A percentile compares a stretch with the other conserved stretches of the same genome.
phyloP scores from a whole-genome alignment of 192 early-diverging fungal species.

The Phycomyces blakesleeanus region DNA sequence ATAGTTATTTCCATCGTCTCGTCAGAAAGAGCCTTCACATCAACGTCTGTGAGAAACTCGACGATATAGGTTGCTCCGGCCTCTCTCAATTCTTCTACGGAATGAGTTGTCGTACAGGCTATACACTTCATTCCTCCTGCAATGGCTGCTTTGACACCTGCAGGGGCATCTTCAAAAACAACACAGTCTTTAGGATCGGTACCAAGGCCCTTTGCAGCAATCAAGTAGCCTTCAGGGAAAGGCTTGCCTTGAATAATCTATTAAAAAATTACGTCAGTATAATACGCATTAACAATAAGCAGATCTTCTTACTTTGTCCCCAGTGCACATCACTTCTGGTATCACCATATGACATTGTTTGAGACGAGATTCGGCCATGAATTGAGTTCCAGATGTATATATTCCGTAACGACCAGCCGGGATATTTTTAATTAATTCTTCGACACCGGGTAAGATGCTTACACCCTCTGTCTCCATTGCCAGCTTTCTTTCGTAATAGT shows the following conservation, averaged over 20 bases:
- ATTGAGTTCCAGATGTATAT: conserved; percentile 39
- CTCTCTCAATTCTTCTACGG: conserved; percentile 35
- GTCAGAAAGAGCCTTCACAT: conserved; percentile 13
- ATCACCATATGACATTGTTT: conserved; percentile 34
- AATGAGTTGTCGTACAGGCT: conserved; percentile 41
- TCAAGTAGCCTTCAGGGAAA: conserved; percentile 35
- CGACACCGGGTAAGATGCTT: conserved; percentile 42
- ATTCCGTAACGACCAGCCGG: conserved; percentile 35
- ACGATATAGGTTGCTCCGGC: conserved; percentile 43
- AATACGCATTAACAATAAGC: not conserved
- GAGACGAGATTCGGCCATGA: conserved; percentile 41
- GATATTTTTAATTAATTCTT: conserved; percentile 26
- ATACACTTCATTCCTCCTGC: conserved; percentile 38
- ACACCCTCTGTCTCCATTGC: conserved; percentile 39
- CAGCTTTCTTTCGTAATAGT: conserved; percentile 17
- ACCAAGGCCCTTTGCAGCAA: conserved; percentile 31
- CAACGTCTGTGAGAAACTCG: conserved; percentile 34
- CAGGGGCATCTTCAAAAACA: conserved; percentile 53
- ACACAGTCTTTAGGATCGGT: conserved; percentile 37
- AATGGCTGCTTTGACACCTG: conserved; percentile 40
- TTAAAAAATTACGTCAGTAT: not conserved
- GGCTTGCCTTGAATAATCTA: conserved; percentile 25
- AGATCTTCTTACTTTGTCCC: conserved; percentile 15
- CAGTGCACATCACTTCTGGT: conserved; percentile 31
- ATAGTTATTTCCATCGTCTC: not conserved